These are phyloP conservation scores for Pestalotiopsis sp. DNA, from an alignment of 2,329 filamentous ascomycete genomes.

Conservation along the genomic window DNA sequence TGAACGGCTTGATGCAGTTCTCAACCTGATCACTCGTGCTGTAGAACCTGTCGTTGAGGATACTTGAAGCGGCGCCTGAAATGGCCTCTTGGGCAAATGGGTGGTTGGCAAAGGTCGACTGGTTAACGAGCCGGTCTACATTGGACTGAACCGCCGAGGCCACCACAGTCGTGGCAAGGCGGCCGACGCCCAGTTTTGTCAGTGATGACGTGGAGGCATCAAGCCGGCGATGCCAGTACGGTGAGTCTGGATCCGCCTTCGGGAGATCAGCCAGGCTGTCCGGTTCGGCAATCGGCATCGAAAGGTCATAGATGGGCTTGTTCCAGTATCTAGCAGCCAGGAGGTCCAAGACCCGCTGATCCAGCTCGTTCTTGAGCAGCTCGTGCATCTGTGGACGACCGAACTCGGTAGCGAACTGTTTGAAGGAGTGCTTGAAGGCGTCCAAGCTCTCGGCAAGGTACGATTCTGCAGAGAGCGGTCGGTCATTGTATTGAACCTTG, in stretches of 20 bases:
- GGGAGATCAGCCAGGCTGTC: conserved; percentile 79
- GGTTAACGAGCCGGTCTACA: conserved; percentile 75
- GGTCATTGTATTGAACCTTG: conserved; percentile 99
- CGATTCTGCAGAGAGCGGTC: conserved; percentile 90
- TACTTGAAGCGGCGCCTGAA: conserved; percentile 83
- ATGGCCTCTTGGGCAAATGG: conserved; percentile 95
- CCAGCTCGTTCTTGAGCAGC: conserved; percentile 87
- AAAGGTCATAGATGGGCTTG: conserved; percentile 85
- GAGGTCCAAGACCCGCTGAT: conserved; percentile 92
- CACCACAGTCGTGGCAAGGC: conserved; percentile 89
- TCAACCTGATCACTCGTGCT: conserved; percentile 97
- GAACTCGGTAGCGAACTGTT: conserved; percentile 87
- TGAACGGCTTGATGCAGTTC: conserved; percentile 98
- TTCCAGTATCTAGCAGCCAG: conserved; percentile 97
- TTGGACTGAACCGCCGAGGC: conserved; percentile 84
- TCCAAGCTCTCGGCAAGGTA: conserved; percentile 95
- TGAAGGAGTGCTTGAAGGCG: conserved; percentile 97
- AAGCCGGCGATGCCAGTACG: conserved; percentile 93
- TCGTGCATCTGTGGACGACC: conserved; percentile 87
- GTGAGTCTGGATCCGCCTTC: conserved; percentile 80
- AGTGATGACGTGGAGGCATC: conserved; percentile 89
- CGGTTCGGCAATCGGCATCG: conserved; percentile 64
- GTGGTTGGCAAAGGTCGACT: conserved; percentile 85
- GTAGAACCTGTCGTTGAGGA: conserved; percentile 92
- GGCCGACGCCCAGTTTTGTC: conserved; percentile 91